Conservation (phyloP, 1,139 yeast genomes). For the Yamadazyma sp. region DNA sequence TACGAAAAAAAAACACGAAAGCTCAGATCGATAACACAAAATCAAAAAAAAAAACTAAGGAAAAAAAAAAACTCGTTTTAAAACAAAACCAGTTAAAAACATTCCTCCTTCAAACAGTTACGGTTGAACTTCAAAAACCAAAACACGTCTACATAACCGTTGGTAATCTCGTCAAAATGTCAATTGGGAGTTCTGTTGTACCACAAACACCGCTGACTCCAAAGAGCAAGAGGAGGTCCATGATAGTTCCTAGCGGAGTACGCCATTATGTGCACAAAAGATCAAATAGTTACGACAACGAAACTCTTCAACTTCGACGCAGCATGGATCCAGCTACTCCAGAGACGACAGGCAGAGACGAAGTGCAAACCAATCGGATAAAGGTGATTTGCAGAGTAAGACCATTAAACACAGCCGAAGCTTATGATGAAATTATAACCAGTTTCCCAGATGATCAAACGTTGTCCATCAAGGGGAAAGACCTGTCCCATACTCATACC, state of each 20-base stretch:
- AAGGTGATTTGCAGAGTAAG: conserved; percentile 69
- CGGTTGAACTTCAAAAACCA: not conserved
- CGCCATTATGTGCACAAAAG: not conserved
- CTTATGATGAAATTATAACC: conserved; percentile 18
- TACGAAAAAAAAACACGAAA: too few species aligned
- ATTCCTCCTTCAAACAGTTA: not conserved
- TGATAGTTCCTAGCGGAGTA: not conserved
- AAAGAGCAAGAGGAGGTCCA: conserved; percentile 1
- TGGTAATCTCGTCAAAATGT: not conserved
- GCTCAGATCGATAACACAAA: not conserved
- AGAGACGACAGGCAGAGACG: not conserved
- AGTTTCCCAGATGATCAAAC: conserved; percentile 29
- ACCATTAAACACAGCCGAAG: conserved; percentile 41
- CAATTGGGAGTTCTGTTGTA: not conserved
- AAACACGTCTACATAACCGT: not conserved
- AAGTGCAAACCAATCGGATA: conserved; percentile 27
- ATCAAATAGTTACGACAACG: not conserved
- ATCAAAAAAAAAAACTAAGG: not conserved
- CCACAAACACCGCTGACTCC: conserved; percentile 1
- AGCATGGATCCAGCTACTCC: not conserved
- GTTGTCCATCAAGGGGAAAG: conserved; percentile 30
- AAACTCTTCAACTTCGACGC: not conserved
- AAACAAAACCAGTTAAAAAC: not conserved
- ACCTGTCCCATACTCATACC: conserved; percentile 37
- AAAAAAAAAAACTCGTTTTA: not conserved